phyloP scores from a whole-genome alignment of 1,284 basidiomycete genomes.

The Kwoniella shivajii region DNA sequence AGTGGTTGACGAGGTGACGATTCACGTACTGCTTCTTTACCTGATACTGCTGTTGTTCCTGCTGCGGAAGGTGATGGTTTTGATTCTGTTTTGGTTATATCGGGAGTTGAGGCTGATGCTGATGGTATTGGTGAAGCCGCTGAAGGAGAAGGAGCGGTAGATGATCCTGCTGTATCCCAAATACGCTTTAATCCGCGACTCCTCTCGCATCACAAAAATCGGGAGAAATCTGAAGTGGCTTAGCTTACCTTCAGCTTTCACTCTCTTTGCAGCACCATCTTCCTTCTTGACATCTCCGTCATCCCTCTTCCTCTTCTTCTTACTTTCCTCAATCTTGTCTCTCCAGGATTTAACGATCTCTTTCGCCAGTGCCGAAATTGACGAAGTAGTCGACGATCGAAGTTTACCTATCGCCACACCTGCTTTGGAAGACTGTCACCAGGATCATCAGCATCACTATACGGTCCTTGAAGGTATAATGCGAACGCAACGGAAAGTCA shows the following conservation, averaged over 20 bases:
- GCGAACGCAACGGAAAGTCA: neutral
- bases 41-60: conserved; percentile 7
- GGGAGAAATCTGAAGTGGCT: neutral
- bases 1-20: conserved; percentile 25
- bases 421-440: conserved; percentile 66
- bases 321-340: conserved; percentile 71
- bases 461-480: neutral
- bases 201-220: neutral
- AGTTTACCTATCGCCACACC: conserved; percentile 92
- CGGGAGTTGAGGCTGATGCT: neutral
- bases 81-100: neutral
- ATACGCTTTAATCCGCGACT: neutral
- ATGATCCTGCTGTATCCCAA: conserved; percentile 14
- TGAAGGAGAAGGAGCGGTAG: conserved; percentile 17
- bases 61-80: conserved; percentile 13
- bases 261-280: conserved; percentile 31
- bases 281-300: conserved; percentile 39
- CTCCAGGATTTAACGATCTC: conserved; percentile 94
- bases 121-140: conserved; percentile 16
- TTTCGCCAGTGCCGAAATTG: conserved; percentile 81
- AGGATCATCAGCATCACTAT: neutral
- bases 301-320: conserved; percentile 60
- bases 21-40: conserved; percentile 6
- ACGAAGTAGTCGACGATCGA: conserved; percentile 69
- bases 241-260: conserved; percentile 39